Percentiles rank a stretch among this genome's conserved stretches.
Evolutionary conservation across 345 rosid genomes (phyloP).

Genomic region (Linum tenue): DNA sequence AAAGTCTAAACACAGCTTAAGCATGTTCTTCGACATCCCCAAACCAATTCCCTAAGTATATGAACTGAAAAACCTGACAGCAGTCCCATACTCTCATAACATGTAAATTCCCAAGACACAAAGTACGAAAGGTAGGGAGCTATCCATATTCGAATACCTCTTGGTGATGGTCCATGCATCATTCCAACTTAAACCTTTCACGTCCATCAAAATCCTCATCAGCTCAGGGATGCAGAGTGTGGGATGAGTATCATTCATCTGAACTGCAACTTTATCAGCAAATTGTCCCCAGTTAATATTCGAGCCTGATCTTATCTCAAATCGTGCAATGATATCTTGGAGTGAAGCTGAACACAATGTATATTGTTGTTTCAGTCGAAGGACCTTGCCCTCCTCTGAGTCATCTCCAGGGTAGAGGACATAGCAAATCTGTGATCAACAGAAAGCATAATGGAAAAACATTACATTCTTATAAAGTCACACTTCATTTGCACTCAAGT

Average conservation of each 20-base stretch:
- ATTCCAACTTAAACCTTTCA: conserved; percentile 65
- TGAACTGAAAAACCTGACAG: not conserved
- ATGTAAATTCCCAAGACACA: not conserved
- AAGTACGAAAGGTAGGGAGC: not conserved
- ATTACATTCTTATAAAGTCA: too few species aligned
- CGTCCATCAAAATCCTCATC: conserved; percentile 62
- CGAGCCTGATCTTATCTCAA: conserved; percentile 64
- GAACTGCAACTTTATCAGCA: conserved; percentile 75
- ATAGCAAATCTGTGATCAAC: conserved; percentile 44
- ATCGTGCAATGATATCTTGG: conserved; percentile 59
- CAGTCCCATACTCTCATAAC: not conserved
- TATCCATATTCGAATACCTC: conserved; percentile 26
- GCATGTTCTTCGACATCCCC: not conserved
- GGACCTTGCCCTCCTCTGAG: conserved; percentile 60
- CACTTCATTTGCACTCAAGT: not conserved
- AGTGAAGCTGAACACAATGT: conserved; percentile 80
- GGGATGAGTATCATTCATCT: conserved; percentile 83
- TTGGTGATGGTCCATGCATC: conserved; percentile 73
- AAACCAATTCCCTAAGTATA: not conserved
- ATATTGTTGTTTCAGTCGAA: conserved; percentile 78
- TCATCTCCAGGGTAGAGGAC: conserved; percentile 83
- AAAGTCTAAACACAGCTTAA: not conserved
- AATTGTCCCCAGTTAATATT: conserved; percentile 58
- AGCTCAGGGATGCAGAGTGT: conserved; percentile 73
- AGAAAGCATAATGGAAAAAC: not conserved